Conservation (phyloP, 164 flowering plant genomes). For the Nymphaea thermarum region DNA sequence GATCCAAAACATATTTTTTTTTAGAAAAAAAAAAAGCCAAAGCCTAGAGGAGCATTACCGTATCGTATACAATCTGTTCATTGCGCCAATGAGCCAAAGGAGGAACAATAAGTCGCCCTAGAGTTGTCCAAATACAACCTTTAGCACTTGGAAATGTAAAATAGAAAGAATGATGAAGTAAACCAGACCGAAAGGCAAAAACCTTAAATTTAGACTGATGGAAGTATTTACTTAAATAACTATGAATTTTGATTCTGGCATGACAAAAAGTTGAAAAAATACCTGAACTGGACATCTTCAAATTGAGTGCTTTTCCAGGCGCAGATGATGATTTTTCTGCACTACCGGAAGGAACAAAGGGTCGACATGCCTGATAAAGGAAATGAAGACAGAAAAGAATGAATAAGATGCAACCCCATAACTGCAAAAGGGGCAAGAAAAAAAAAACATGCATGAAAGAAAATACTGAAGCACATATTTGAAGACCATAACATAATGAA, state of each 20-base stretch:
- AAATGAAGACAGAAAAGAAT: too few relatives aligned
- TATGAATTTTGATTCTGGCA: too few relatives aligned
- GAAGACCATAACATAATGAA: too few relatives aligned
- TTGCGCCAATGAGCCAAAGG: background rate
- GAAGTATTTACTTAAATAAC: background rate
- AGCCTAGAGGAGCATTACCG: background rate
- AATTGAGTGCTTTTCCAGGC: background rate
- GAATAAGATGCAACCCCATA: too few relatives aligned
- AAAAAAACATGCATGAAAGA: too few relatives aligned
- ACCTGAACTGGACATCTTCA: background rate
- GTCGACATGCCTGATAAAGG: background rate
- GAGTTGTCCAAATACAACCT: background rate
- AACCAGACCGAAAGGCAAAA: background rate
- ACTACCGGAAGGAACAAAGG: too few relatives aligned
- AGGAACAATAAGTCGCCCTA: background rate
- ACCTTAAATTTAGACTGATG: background rate
- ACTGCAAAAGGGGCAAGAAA: too few relatives aligned
- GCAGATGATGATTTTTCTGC: background rate
- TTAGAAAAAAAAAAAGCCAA: too few relatives aligned
- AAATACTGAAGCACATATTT: too few relatives aligned
- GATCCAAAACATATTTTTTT: too few relatives aligned
- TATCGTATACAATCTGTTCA: background rate
- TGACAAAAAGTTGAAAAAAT: too few relatives aligned
- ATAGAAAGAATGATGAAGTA: background rate
- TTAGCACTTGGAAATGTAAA: background rate